Percentiles rank a stretch among this genome's conserved stretches.
These are phyloP conservation scores for Fragaria vesca DNA, from an alignment of 306 rosid genomes.

Conservation along the genomic window DNA sequence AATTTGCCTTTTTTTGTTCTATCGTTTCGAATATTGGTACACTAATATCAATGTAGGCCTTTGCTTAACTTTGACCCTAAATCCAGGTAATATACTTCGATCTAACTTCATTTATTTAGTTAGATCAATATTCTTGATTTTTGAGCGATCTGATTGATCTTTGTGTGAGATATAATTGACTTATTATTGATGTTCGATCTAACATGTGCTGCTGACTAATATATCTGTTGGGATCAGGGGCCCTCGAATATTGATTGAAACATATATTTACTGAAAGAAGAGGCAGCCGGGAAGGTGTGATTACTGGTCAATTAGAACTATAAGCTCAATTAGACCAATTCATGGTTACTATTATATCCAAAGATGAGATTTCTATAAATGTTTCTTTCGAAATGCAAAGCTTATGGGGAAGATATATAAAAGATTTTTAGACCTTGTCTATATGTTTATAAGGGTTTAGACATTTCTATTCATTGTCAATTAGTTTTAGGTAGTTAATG, in stretches of 20 bases:
- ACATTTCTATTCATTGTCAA: too few species aligned
- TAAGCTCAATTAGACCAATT: not conserved
- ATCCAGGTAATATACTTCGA: slow-evolving; percentile 5
- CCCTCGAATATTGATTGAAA: not conserved
- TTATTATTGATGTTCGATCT: not conserved
- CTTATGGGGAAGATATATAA: too few species aligned
- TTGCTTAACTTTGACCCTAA: slow-evolving; percentile 11
- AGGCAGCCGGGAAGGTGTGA: not conserved
- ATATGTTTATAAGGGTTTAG: too few species aligned
- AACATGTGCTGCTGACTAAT: not conserved
- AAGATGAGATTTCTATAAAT: not conserved
- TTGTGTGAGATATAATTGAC: not conserved
- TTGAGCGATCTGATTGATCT: slow-evolving; percentile 11
- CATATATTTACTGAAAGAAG: not conserved
- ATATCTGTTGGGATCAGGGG: slow-evolving; percentile 1
- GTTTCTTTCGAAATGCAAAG: not conserved
- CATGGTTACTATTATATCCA: not conserved
- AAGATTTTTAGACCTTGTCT: too few species aligned
- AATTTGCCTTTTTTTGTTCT: slow-evolving; percentile 1
- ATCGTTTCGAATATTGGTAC: slow-evolving; percentile 20
- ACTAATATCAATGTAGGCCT: slow-evolving; percentile 31
- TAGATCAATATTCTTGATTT: not conserved
- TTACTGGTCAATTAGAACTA: not conserved
- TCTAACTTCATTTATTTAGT: slow-evolving; percentile 5
- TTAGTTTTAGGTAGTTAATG: too few species aligned